Evolutionary conservation across 495 filamentous ascomycete species (phyloP).

Genomic region (Aspergillus incahuasiensis): DNA sequence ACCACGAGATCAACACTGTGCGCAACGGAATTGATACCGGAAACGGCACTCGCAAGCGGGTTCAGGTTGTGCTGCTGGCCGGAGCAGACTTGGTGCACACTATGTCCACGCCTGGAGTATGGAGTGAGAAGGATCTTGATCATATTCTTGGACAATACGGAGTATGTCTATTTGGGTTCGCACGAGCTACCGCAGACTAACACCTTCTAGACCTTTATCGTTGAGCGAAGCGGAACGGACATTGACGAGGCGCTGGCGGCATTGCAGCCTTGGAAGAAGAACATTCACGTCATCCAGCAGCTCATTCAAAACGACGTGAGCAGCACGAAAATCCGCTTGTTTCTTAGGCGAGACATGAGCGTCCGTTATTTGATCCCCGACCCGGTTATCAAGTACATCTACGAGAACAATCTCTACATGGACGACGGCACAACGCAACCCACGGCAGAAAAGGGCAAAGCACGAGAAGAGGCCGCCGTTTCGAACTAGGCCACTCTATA

Average conservation of each 20-base stretch:
- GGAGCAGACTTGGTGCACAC: constrained; percentile 86
- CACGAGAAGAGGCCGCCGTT: constrained; percentile 12
- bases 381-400: constrained; percentile 73
- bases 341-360: constrained; percentile 76
- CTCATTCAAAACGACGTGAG: constrained; percentile 88
- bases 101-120: constrained; percentile 71
- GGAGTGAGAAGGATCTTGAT: constrained; percentile 76
- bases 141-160: constrained; percentile 85
- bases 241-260: constrained; percentile 75
- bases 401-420: constrained; percentile 66
- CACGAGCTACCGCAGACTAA: not conserved
- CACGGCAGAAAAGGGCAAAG: constrained; percentile 36
- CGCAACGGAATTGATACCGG: constrained; percentile 66
- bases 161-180: constrained; percentile 25
- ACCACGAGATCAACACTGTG: constrained; percentile 79
- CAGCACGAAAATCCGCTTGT: constrained; percentile 82
- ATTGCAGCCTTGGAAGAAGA: constrained; percentile 66
- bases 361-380: constrained; percentile 61
- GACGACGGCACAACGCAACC: constrained; percentile 50
- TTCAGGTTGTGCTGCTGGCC: constrained; percentile 69
- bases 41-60: constrained; percentile 54
- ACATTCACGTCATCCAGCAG: constrained; percentile 85
- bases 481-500: constrained; percentile 7
- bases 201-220: constrained; percentile 62
- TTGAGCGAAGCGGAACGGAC: constrained; percentile 86